Conservation (phyloP, 164 flowering plant genomes). For the Umbellularia californica region DNA sequence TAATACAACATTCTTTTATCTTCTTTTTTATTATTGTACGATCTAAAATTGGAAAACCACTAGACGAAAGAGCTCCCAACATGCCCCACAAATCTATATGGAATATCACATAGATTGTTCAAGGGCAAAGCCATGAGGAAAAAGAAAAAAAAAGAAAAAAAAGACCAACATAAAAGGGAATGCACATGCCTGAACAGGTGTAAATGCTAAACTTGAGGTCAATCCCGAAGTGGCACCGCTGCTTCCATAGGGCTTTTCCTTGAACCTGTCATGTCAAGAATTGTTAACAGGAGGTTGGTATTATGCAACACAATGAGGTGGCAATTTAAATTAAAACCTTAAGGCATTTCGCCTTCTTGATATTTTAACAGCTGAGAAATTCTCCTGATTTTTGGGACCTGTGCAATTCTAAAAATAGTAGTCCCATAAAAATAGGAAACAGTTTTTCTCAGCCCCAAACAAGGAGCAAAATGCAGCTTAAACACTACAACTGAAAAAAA, state of each 20-base stretch:
- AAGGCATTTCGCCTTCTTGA: background rate
- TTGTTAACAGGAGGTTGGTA: background rate
- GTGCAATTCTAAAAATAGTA: background rate
- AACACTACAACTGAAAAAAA: no score
- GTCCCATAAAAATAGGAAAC: background rate
- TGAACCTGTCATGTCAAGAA: conserved; percentile 51
- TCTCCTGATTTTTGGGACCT: background rate
- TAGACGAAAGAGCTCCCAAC: no score
- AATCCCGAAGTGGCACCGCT: conserved; percentile 91
- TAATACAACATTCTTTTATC: no score
- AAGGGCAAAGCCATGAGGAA: background rate
- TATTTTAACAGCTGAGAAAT: background rate
- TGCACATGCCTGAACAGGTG: conserved; percentile 81
- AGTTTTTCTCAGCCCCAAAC: background rate
- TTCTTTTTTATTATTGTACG: no score
- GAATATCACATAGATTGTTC: background rate
- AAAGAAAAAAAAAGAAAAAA: no score
- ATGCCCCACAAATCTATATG: no score
- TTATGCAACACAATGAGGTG: background rate
- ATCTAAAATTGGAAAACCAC: no score
- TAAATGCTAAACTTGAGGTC: conserved; percentile 91
- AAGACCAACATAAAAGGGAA: background rate
- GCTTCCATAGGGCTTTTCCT: conserved; percentile 79
- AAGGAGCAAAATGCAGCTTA: background rate
- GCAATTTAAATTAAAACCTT: background rate